These are phyloP conservation scores for Setaria italica DNA, from an alignment of 202 grass and related monocot species.

Conservation along the genomic window DNA sequence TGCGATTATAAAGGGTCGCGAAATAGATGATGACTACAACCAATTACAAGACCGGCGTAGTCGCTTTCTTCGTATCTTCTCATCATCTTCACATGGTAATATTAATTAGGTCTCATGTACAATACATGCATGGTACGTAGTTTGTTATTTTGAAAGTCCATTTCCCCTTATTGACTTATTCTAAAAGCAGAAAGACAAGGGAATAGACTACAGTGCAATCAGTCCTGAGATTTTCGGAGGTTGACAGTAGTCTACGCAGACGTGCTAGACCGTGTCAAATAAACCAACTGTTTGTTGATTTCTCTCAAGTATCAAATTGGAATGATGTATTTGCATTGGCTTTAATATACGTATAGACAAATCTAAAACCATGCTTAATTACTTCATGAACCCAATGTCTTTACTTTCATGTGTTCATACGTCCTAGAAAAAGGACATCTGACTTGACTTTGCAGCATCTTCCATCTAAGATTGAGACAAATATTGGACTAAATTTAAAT, in stretches of 20 bases:
- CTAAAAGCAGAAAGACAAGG: not conserved
- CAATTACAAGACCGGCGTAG: not conserved
- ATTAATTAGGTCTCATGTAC: not conserved
- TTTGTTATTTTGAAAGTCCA: slow-evolving; percentile 13
- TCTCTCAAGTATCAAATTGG: slow-evolving; percentile 1
- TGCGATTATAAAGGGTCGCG: not conserved
- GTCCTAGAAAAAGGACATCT: slow-evolving; percentile 29
- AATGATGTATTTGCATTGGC: not conserved
- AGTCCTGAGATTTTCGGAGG: slow-evolving; percentile 13
- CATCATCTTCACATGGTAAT: not conserved
- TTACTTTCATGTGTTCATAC: slow-evolving; percentile 21
- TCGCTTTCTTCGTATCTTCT: not conserved
- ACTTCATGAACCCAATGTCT: not conserved
- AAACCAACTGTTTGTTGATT: not conserved
- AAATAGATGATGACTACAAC: not conserved
- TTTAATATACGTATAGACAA: slow-evolving; percentile 20
- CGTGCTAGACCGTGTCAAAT: slow-evolving; percentile 22
- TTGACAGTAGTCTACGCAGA: slow-evolving; percentile 29
- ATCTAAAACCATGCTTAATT: slow-evolving; percentile 43
- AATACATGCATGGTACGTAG: not conserved
- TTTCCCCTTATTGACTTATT: not conserved
- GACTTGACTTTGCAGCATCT: slow-evolving; percentile 7
- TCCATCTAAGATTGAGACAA: not conserved
- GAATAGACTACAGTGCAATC: not conserved
- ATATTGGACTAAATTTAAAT: not conserved